Base-by-base conservation (phyloP, 495 filamentous ascomycete species). In the Astrocystis sublimbata region DNA sequence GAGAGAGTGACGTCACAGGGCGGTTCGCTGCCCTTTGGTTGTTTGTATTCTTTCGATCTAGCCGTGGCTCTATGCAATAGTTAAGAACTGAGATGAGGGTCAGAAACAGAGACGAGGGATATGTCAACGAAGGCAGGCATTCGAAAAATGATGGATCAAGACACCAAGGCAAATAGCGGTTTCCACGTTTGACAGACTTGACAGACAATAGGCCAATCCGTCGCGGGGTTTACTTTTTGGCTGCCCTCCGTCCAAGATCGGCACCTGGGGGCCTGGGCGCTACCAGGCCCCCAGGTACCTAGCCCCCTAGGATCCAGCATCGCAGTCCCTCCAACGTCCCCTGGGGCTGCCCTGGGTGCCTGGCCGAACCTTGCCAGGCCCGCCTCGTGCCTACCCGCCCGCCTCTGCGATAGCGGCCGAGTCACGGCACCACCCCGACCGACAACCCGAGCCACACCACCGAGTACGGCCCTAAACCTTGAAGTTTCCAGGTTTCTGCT, bases 231-330 rank as follows among this genome's bases (percentile, higher is more conserved):
- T 45, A 36, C 10, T 35, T 28, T 28, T 50, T 17, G 12, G 41
- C 30, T 49, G 56, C 43, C 42, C 56, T 50, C 56, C 28, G 46
- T 58, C 15, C 28, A 40, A 30, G 56, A 59, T 50, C 56, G 56
- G 43, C 56, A 31, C 4, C 10, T 36, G n/a, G n/a, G n/a, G 13
- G 24, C 13, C 40, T 47, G 10, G 42, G 30, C 42, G 45, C 43
- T 58, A 58, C n/a, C n/a, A n/a, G n/a, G n/a, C n/a, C n/a, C n/a
- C n/a, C n/a, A n/a, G n/a, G n/a, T n/a, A n/a, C n/a, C n/a, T n/a
- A n/a, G n/a, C n/a, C n/a, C n/a, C n/a, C n/a, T n/a, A n/a, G 38
- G 9, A 21, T 21, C 19, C 24, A 21, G 40, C 38, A 55, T n/a
- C 5, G 36, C 52, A 30, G 53, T 35, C 51, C 51, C 51, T 38